Evolutionary conservation across 2,329 filamentous ascomycete species (phyloP).

Genomic region (Aspergillus latus): DNA sequence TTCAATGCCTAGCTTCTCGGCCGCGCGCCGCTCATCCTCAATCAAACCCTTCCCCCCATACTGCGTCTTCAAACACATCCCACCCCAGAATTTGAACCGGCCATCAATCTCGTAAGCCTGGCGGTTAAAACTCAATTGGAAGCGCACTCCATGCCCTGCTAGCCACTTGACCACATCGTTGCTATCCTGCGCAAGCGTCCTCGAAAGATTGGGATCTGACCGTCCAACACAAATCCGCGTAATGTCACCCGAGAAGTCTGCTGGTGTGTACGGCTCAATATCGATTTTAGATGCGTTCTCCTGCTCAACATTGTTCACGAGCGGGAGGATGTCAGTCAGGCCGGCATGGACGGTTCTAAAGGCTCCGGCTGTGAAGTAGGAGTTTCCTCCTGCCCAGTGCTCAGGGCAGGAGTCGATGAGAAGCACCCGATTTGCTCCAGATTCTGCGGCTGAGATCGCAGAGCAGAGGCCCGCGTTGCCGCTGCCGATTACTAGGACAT

Average conservation of each 20-base stretch:
- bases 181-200: constrained; percentile 54
- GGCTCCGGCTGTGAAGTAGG: constrained; percentile 65
- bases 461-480: constrained; percentile 66
- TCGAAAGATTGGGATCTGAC: constrained; percentile 52
- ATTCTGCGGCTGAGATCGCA: constrained; percentile 53
- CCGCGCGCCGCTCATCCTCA: constrained; percentile 49
- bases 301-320: constrained; percentile 60
- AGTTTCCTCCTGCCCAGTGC: constrained; percentile 63
- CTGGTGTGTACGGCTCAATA: constrained; percentile 55
- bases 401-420: constrained; percentile 62
- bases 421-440: constrained; percentile 40
- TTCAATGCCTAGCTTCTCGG: constrained; percentile 44
- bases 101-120: constrained; percentile 66
- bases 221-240: constrained; percentile 56
- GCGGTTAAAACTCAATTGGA: constrained; percentile 63
- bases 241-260: constrained; percentile 59
- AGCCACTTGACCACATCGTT: constrained; percentile 58
- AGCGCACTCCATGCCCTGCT: constrained; percentile 54
- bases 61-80: constrained; percentile 59
- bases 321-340: constrained; percentile 56
- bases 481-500: constrained; percentile 57
- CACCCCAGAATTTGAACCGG: constrained; percentile 66
- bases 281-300: constrained; percentile 55
- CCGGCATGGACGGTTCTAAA: constrained; percentile 60
- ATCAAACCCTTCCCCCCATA: constrained; percentile 63